phyloP scores from a whole-genome alignment of 2,329 filamentous ascomycete genomes.

The Fusarium nisikadoi region DNA sequence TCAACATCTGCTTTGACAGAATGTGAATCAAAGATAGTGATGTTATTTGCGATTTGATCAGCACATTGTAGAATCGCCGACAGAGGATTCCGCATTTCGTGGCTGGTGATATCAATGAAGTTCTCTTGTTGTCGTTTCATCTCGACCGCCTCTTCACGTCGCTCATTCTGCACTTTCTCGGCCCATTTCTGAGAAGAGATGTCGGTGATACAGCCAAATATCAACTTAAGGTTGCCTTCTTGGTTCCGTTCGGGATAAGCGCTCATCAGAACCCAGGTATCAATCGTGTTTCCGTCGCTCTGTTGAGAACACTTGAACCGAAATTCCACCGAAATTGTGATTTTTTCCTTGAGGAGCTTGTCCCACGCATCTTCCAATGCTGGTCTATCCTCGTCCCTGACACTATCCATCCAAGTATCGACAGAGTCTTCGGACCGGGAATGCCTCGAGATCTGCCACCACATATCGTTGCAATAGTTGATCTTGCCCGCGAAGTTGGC shows the following conservation, averaged over 20 bases:
- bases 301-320: constrained; percentile 77
- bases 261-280: constrained; percentile 82
- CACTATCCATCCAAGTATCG: constrained; percentile 77
- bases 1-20: constrained; percentile 57
- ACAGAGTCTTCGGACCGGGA: constrained; percentile 67
- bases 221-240: constrained; percentile 73
- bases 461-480: constrained; percentile 85
- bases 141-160: constrained; percentile 83
- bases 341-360: constrained; percentile 68
- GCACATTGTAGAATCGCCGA: constrained; percentile 80
- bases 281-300: constrained; percentile 67
- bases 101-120: constrained; percentile 79
- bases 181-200: constrained; percentile 89
- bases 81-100: constrained; percentile 81
- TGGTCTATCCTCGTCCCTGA: constrained; percentile 72
- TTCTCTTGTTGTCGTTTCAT: constrained; percentile 78
- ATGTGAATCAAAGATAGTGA: constrained; percentile 56
- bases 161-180: constrained; percentile 80
- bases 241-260: constrained; percentile 77
- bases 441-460: constrained; percentile 76
- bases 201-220: constrained; percentile 85
- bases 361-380: constrained; percentile 71
- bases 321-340: constrained; percentile 76
- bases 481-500: constrained; percentile 77
- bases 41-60: constrained; percentile 72